Base-by-base conservation (phyloP, 192 early-diverging fungal species). In the Podila epicladia region DNA sequence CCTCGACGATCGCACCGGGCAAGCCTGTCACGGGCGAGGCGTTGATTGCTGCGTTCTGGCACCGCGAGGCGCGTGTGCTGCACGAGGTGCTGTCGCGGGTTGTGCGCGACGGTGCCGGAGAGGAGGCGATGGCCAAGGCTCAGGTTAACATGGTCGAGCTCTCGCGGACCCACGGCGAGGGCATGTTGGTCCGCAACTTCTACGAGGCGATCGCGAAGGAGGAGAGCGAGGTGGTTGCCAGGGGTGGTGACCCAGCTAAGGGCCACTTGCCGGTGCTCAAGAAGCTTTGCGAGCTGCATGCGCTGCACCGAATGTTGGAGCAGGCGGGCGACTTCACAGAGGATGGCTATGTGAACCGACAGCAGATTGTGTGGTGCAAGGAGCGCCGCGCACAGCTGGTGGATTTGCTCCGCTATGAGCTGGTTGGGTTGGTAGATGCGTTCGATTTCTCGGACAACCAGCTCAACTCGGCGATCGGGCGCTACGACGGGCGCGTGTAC, bases 361-460 rank as follows among this genome's bases (percentile, higher is more conserved):
- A 78, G 2, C 90, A 95, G 71, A 71, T 93, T 11, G 85, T 88
- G 33, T 76, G 87, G 67, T 86, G 93, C 73, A 87, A 87, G 64
- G 83, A 82, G 13, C 78, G 83, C 64, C 90, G 93, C 31, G 85
- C 82, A 53, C 38, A 71, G 17, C 85, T 92, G 24, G 91, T 92
- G 75, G 73, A 85, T 15, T 75, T 75, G 22, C 67, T 95, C 26
- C 87, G 94, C 62, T 82, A 85, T 61, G 91, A 95, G 65, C 86
- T 92, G 24, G 86, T 97, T 71, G 87, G 92, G 9, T 75, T 94
- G n/a, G 93, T 93, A n/a, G 95, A 97, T 73, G 88, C 94, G 19
- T 95, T 94, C 73, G 93, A 93, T 63, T 90, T 92, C 84, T 89
- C 93, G 26, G 95, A 97, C 84, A 94, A 93, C 73, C 86, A 94